Percentiles rank a stretch among this genome's conserved stretches.
Conservation (phyloP, 495 filamentous ascomycete species). For the Letharia lupina region DNA sequence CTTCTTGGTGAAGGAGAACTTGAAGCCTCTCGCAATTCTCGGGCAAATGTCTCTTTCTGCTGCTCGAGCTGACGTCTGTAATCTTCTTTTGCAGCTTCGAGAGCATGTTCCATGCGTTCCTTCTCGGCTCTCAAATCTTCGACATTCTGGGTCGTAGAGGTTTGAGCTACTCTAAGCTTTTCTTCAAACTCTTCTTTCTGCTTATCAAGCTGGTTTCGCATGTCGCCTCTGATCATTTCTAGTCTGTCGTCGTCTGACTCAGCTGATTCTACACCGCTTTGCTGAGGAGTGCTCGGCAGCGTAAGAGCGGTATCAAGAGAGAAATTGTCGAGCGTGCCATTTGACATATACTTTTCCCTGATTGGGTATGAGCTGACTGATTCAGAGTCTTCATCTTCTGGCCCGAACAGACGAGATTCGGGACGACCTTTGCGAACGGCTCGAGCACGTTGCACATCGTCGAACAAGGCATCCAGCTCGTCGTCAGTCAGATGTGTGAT, state of each 20-base stretch:
- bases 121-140: slow-evolving; percentile 82
- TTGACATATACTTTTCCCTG: slow-evolving; percentile 93
- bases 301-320: slow-evolving; percentile 91
- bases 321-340: slow-evolving; percentile 91
- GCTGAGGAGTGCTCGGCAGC: slow-evolving; percentile 83
- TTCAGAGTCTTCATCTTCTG: slow-evolving; percentile 81
- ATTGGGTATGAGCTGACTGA: slow-evolving; percentile 81
- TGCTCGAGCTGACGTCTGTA: slow-evolving; percentile 72
- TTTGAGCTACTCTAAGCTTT: slow-evolving; percentile 69
- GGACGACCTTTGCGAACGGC: slow-evolving; percentile 67
- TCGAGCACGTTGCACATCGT: slow-evolving; percentile 83
- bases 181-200: slow-evolving; percentile 80
- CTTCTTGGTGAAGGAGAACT: slow-evolving; percentile 37
- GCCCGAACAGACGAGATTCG: slow-evolving; percentile 40
- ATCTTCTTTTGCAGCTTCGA: slow-evolving; percentile 70
- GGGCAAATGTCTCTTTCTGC: slow-evolving; percentile 71
- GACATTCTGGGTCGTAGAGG: slow-evolving; percentile 63
- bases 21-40: slow-evolving; percentile 52
- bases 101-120: slow-evolving; percentile 73
- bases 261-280: slow-evolving; percentile 57
- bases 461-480: slow-evolving; percentile 88
- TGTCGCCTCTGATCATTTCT: slow-evolving; percentile 68
- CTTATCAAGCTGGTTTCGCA: slow-evolving; percentile 80
- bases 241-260: slow-evolving; percentile 70
- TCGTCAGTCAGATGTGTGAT: slow-evolving; percentile 84